These are phyloP conservation scores for Cladosporium sp. DNA, from an alignment of 2,329 filamentous ascomycete genomes.

Conservation along the genomic window DNA sequence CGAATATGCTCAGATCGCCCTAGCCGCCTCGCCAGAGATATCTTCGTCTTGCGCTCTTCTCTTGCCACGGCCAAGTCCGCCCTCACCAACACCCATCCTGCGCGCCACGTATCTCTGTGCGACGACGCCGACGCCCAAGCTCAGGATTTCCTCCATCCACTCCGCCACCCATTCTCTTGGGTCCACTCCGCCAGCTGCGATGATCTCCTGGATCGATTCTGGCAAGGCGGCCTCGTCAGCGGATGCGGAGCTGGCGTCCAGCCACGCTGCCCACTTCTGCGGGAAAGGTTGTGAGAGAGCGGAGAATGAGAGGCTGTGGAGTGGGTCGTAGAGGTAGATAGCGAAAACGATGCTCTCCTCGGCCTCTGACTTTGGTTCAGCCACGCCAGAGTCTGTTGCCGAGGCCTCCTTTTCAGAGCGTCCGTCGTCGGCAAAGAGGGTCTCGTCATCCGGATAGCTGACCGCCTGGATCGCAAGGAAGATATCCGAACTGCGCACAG, in stretches of 20 bases:
- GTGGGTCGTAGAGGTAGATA: slow-evolving; percentile 79
- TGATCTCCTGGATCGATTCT: slow-evolving; percentile 83
- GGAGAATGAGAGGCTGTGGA: slow-evolving; percentile 86
- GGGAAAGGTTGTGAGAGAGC: slow-evolving; percentile 82
- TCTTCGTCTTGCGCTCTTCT: slow-evolving; percentile 58
- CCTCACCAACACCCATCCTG: slow-evolving; percentile 93
- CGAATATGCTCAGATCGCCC: slow-evolving; percentile 46
- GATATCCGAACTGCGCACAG: slow-evolving; percentile 88
- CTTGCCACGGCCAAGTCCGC: slow-evolving; percentile 63
- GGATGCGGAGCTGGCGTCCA: slow-evolving; percentile 66
- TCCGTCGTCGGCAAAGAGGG: slow-evolving; percentile 65
- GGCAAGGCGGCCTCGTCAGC: slow-evolving; percentile 58
- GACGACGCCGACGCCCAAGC: slow-evolving; percentile 76
- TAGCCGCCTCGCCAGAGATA: slow-evolving; percentile 61
- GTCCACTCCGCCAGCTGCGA: slow-evolving; percentile 74
- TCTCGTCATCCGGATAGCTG: slow-evolving; percentile 62
- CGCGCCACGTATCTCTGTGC: slow-evolving; percentile 94
- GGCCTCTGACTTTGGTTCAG: slow-evolving; percentile 48
- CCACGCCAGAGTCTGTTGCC: slow-evolving; percentile 53
- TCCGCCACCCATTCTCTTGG: slow-evolving; percentile 96
- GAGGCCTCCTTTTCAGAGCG: slow-evolving; percentile 44
- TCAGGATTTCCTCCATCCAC: slow-evolving; percentile 89
- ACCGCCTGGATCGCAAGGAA: slow-evolving; percentile 96
- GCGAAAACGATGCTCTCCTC: slow-evolving; percentile 73
- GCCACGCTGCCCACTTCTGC: slow-evolving; percentile 84